Percentiles rank a stretch among this genome's conserved stretches.
phyloP scores from a whole-genome alignment of 352 stramenopile genomes.

The Pythium vanterpoolii region DNA sequence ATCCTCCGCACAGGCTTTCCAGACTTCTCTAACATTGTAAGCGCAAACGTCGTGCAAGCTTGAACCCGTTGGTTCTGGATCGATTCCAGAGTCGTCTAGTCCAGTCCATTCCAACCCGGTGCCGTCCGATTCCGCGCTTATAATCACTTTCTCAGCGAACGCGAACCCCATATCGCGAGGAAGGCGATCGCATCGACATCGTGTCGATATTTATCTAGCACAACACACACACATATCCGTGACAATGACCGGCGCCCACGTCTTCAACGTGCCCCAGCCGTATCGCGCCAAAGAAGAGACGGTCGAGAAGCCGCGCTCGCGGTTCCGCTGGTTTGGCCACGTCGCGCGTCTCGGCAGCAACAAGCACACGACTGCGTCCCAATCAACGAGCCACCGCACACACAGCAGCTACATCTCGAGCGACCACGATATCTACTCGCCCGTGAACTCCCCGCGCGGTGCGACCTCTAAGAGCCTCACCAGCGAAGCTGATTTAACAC shows the following conservation, averaged over 20 bases:
- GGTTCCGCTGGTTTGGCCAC: slow-evolving; percentile 26
- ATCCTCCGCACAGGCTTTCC: background rate
- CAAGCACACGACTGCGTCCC: background rate
- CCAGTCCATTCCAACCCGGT: background rate
- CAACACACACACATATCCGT: background rate
- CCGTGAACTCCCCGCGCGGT: slow-evolving; percentile 4
- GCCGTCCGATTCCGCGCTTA: background rate
- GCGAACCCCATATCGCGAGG: background rate
- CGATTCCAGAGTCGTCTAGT: background rate
- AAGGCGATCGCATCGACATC: slow-evolving; percentile 21
- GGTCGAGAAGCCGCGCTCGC: slow-evolving; percentile 11
- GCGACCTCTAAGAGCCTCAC: slow-evolving; percentile 10
- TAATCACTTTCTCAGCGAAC: slow-evolving; percentile 17
- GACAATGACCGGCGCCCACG: slow-evolving; percentile 11
- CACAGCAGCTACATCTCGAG: slow-evolving; percentile 11
- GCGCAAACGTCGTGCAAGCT: background rate
- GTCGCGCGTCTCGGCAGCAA: slow-evolving; percentile 21
- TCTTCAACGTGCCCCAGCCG: slow-evolving; percentile 21
- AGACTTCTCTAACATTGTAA: no score
- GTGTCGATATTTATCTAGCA: slow-evolving; percentile 19
- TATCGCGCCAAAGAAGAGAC: background rate
- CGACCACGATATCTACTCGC: slow-evolving; percentile 4
- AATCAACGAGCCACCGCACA: slow-evolving; percentile 1
- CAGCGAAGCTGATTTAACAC: slow-evolving; percentile 2
- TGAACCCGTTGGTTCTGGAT: background rate